phyloP scores from a whole-genome alignment of 139 green algal genomes.

The Deuterostichococcus epilithicus region DNA sequence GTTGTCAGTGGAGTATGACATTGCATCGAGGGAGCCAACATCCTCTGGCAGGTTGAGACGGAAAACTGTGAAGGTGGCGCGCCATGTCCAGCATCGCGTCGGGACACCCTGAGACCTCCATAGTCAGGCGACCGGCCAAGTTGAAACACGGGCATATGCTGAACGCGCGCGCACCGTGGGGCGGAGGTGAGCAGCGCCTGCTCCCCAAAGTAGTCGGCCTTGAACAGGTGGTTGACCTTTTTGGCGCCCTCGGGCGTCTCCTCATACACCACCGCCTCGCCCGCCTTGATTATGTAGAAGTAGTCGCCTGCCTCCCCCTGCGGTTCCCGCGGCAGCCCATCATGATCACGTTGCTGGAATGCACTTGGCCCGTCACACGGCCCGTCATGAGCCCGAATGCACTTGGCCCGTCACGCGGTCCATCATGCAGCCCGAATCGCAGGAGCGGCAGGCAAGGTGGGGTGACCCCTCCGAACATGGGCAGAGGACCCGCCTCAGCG shows the following conservation, averaged over 20 bases:
- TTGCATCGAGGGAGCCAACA: neutral
- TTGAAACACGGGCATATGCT: too few relatives aligned
- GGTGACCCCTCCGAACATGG: too few relatives aligned
- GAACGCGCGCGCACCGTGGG: constrained; percentile 42
- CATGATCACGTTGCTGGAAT: neutral
- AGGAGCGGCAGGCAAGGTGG: too few relatives aligned
- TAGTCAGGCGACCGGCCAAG: too few relatives aligned
- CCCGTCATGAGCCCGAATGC: neutral
- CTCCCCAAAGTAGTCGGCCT: constrained; percentile 91
- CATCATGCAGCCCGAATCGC: too few relatives aligned
- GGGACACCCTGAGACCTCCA: too few relatives aligned
- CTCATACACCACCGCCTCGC: constrained; percentile 84
- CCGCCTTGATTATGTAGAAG: constrained; percentile 95
- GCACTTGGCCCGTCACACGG: neutral
- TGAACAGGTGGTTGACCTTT: constrained; percentile 92
- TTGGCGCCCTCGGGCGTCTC: constrained; percentile 37
- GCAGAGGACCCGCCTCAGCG: too few relatives aligned
- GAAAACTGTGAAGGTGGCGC: neutral
- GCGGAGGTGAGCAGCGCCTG: constrained; percentile 72
- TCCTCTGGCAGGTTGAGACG: neutral
- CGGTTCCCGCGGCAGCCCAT: constrained; percentile 8
- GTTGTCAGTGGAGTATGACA: too few relatives aligned
- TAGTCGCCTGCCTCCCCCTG: constrained; percentile 79
- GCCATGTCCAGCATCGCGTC: neutral
- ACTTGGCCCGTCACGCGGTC: too few relatives aligned